A percentile compares a stretch with the other conserved stretches of the same genome.
Evolutionary conservation across 2,329 filamentous ascomycete genomes (phyloP).

Genomic region (Epichloe glyceriae): DNA sequence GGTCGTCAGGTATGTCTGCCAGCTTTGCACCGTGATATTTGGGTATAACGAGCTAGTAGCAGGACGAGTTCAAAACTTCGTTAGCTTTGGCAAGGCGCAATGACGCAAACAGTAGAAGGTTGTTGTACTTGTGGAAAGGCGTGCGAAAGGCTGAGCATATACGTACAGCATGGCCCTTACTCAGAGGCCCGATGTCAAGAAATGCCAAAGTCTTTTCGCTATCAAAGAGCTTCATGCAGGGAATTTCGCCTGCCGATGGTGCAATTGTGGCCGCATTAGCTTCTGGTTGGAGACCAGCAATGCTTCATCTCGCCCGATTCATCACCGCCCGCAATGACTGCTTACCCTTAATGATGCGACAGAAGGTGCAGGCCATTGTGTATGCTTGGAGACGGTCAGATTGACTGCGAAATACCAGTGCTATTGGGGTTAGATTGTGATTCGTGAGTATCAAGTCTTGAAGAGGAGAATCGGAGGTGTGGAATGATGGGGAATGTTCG

Average conservation of each 20-base stretch:
- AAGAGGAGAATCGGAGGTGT: neutral
- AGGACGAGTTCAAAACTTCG: neutral
- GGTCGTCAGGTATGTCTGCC: slow-evolving; percentile 81
- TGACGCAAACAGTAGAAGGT: neutral
- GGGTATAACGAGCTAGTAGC: slow-evolving; percentile 73
- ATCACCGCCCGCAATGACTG: neutral
- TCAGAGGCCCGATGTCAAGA: slow-evolving; percentile 87
- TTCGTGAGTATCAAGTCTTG: no score
- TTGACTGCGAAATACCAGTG: neutral
- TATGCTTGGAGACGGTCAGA: neutral
- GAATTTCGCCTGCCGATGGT: slow-evolving; percentile 64
- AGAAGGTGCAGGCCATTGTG: slow-evolving; percentile 67
- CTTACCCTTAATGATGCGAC: slow-evolving; percentile 88
- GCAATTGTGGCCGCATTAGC: neutral
- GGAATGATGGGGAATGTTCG: neutral
- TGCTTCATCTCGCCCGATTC: neutral
- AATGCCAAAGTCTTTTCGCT: slow-evolving; percentile 89
- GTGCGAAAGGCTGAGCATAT: no score
- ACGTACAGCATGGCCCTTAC: slow-evolving; percentile 75
- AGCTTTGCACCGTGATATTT: slow-evolving; percentile 91
- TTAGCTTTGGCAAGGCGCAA: neutral
- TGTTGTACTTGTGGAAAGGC: neutral
- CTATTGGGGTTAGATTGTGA: neutral
- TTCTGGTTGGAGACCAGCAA: neutral
- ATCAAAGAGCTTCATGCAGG: slow-evolving; percentile 92